phyloP scores from a whole-genome alignment of 345 rosid species.

The Hibiscus trionum region DNA sequence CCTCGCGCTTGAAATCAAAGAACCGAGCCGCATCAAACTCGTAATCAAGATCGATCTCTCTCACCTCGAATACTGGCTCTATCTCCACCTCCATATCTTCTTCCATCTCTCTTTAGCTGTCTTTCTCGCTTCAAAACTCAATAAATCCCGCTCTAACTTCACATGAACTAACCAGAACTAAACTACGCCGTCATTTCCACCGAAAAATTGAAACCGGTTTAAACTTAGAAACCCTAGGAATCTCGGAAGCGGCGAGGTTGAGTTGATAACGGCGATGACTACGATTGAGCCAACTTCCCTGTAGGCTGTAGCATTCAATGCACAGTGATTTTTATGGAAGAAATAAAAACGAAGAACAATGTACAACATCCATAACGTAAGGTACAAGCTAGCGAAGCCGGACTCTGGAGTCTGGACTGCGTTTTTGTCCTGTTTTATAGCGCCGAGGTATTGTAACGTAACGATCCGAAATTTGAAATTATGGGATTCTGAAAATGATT shows the following conservation, averaged over 20 bases:
- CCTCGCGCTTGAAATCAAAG: conserved; percentile 73
- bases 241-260: background rate
- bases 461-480: conserved; percentile 50
- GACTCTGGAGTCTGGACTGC: background rate
- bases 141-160: too few species aligned
- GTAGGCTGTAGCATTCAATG: conserved; percentile 21
- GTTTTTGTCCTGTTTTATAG: conserved; percentile 1
- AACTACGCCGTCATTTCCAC: too few species aligned
- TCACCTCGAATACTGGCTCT: conserved; percentile 59
- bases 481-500: background rate
- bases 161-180: too few species aligned
- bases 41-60: conserved; percentile 70
- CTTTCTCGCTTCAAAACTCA: too few species aligned
- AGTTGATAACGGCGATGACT: background rate
- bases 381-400: conserved; percentile 25
- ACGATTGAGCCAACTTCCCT: background rate
- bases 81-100: conserved; percentile 27
- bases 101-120: conserved; percentile 11
- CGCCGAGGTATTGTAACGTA: conserved; percentile 23
- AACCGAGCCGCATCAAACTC: conserved; percentile 84
- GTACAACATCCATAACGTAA: conserved; percentile 18
- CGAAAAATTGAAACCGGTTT: too few species aligned
- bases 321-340: background rate
- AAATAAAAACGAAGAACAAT: conserved; percentile 16
- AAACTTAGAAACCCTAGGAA: background rate